Percentiles rank a stretch among this genome's conserved stretches.
phyloP scores from a whole-genome alignment of 805 yeast species.

The Candida glaebosa region DNA sequence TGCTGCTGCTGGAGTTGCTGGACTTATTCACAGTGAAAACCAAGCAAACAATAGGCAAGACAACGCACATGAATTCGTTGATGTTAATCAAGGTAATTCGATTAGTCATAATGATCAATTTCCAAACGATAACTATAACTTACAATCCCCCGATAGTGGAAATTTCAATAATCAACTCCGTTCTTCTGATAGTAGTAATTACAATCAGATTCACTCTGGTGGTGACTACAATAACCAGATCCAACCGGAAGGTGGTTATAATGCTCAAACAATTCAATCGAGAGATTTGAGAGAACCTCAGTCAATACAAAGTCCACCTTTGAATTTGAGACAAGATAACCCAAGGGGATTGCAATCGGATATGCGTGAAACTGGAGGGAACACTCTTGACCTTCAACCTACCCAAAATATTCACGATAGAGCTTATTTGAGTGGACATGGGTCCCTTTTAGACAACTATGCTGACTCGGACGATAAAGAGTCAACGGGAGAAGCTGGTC shows the following conservation, averaged over 20 bases:
- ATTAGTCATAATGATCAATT: not conserved
- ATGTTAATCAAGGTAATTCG: not conserved
- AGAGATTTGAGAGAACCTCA: not conserved
- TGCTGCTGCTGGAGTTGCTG: conserved; percentile 4
- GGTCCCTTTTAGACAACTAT: not conserved
- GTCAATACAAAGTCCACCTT: not conserved
- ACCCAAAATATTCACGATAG: no score
- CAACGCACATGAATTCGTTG: not conserved
- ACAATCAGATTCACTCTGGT: not conserved
- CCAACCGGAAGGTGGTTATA: not conserved
- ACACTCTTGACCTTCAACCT: not conserved
- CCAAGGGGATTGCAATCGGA: not conserved
- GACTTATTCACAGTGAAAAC: conserved; percentile 1
- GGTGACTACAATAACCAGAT: not conserved
- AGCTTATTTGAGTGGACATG: not conserved
- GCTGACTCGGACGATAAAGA: conserved; percentile 1
- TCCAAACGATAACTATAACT: conserved; percentile 1
- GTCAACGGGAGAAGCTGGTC: not conserved
- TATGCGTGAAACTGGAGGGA: not conserved
- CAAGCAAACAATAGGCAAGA: not conserved
- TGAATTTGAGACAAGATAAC: not conserved
- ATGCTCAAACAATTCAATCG: not conserved
- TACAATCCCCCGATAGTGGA: not conserved
- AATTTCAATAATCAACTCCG: not conserved
- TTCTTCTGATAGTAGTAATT: not conserved